Conservation (phyloP, 768 basidiomycete species). For the Suillus discolor region DNA sequence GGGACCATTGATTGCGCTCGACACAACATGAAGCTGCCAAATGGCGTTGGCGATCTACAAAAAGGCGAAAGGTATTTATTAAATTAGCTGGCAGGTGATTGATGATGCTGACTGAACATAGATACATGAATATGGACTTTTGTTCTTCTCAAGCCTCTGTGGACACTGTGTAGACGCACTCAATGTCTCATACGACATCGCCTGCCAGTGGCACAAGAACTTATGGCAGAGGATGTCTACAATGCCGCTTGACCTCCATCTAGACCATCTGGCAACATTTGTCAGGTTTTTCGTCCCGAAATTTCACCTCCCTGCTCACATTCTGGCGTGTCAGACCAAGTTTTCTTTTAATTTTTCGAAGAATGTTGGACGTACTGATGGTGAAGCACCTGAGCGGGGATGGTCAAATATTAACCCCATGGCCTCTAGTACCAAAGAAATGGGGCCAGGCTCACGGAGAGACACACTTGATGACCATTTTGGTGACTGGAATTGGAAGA, state of each 20-base stretch:
- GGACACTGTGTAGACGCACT: not conserved
- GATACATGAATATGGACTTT: conserved; percentile 32
- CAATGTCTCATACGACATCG: conserved; percentile 28
- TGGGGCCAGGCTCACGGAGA: conserved; percentile 32
- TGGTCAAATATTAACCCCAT: conserved; percentile 36
- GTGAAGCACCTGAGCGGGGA: conserved; percentile 36
- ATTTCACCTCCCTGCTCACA: conserved; percentile 39
- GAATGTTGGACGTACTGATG: conserved; percentile 33
- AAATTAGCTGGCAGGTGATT: too few relatives aligned
- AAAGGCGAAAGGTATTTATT: not conserved
- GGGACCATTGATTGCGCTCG: conserved; percentile 11
- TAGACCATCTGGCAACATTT: not conserved
- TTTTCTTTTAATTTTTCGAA: conserved; percentile 33
- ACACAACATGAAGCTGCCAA: conserved; percentile 13
- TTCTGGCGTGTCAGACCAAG: conserved; percentile 21
- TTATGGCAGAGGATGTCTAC: conserved; percentile 7
- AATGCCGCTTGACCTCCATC: not conserved
- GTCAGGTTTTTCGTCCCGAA: conserved; percentile 30
- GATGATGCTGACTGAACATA: not conserved
- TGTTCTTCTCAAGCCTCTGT: conserved; percentile 21
- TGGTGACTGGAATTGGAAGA: conserved; percentile 37
- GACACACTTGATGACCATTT: conserved; percentile 39
- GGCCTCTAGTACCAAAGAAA: conserved; percentile 35
- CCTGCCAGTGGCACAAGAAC: conserved; percentile 22
- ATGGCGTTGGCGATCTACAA: not conserved